Evolutionary conservation across 495 filamentous ascomycete genomes (phyloP).

Genomic region (Aspergillus steynii): DNA sequence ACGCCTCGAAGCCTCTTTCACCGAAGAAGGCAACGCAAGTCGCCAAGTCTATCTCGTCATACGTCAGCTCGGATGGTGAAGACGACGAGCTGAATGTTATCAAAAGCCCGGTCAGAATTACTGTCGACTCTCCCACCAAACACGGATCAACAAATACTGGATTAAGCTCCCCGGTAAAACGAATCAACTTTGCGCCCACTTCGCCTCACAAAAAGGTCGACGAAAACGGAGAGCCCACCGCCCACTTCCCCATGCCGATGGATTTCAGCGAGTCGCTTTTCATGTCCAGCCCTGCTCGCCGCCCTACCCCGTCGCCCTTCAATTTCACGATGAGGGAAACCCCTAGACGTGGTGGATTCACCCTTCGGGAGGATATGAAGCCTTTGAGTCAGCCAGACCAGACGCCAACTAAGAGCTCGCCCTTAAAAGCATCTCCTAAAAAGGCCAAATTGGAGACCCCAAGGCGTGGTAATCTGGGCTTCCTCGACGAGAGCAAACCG

Average conservation of each 20-base stretch:
- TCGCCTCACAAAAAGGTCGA: constrained; percentile 31
- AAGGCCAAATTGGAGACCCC: constrained; percentile 30
- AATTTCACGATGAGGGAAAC: constrained; percentile 43
- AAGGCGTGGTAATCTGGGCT: constrained; percentile 19
- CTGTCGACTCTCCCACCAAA: constrained; percentile 45
- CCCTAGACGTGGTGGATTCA: constrained; percentile 27
- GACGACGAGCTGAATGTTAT: constrained; percentile 51
- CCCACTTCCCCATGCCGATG: constrained; percentile 30
- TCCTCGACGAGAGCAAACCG: constrained; percentile 18
- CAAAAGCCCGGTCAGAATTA: constrained; percentile 41
- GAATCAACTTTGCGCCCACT: constrained; percentile 39
- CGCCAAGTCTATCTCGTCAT: constrained; percentile 45
- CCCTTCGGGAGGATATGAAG: constrained; percentile 26
- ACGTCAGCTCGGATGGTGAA: constrained; percentile 45
- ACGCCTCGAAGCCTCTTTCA: constrained; percentile 45
- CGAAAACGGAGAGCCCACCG: constrained; percentile 40
- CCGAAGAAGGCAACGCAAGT: constrained; percentile 58
- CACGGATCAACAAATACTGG: constrained; percentile 24
- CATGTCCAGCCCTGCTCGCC: constrained; percentile 51
- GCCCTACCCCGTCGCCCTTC: constrained; percentile 52
- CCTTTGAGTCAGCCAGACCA: constrained; percentile 26
- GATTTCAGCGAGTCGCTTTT: constrained; percentile 40
- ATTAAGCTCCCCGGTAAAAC: constrained; percentile 43
- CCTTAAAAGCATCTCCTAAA: constrained; percentile 32
- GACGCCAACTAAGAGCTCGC: constrained; percentile 26